Evolutionary conservation across 345 rosid species (phyloP).

Genomic region (Pugionium cornutum): DNA sequence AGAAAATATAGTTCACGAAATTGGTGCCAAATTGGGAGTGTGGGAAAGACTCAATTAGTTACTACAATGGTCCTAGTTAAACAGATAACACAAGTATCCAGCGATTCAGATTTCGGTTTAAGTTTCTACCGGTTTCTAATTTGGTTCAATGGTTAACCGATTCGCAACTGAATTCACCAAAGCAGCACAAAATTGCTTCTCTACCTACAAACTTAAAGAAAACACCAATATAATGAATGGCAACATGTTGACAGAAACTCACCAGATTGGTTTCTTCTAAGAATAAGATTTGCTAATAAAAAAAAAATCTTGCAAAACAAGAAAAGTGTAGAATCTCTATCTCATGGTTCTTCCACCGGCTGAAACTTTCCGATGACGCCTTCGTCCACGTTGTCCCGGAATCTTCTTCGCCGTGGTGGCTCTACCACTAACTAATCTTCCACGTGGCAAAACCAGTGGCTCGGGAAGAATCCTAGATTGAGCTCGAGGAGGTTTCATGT

Average conservation of each 20-base stretch:
- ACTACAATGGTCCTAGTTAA: too few relatives aligned
- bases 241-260: not conserved
- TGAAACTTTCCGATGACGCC: constrained; percentile 63
- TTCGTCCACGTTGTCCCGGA: constrained; percentile 53
- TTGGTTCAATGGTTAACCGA: too few relatives aligned
- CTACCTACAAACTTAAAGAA: too few relatives aligned
- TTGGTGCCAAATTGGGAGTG: too few relatives aligned
- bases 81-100: too few relatives aligned
- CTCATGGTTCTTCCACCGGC: constrained; percentile 47
- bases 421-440: constrained; percentile 31
- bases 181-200: too few relatives aligned
- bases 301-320: constrained; percentile 20
- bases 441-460: constrained; percentile 38
- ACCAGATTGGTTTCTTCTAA: constrained; percentile 21
- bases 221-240: too few relatives aligned
- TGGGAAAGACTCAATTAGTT: too few relatives aligned
- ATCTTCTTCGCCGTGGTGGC: constrained; percentile 43
- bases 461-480: constrained; percentile 20
- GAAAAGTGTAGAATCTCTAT: constrained; percentile 15
- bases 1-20: too few relatives aligned
- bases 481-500: constrained; percentile 57
- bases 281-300: not conserved
- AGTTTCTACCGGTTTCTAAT: too few relatives aligned
- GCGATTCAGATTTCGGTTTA: too few relatives aligned
- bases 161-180: too few relatives aligned